Percentiles rank a stretch among this genome's conserved stretches.
Conservation (phyloP, 2,329 filamentous ascomycete genomes). For the Celoporthe dispersa region DNA sequence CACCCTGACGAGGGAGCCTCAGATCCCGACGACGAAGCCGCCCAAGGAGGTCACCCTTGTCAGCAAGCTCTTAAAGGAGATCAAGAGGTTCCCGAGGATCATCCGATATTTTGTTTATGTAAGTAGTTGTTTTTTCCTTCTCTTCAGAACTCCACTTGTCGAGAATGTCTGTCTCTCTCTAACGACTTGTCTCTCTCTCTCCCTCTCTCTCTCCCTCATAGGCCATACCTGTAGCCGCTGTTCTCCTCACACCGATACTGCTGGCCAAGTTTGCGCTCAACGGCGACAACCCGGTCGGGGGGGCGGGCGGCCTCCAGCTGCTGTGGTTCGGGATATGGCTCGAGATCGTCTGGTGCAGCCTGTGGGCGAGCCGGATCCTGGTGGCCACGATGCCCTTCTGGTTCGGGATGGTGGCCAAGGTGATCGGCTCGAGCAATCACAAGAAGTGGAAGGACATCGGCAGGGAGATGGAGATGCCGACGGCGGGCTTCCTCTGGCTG, state of each 20-base stretch:
- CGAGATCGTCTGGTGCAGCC: constrained; percentile 87
- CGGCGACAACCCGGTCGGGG: constrained; percentile 54
- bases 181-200: not conserved
- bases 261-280: constrained; percentile 40
- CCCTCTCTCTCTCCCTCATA: not conserved
- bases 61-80: constrained; percentile 45
- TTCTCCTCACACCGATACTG: constrained; percentile 53
- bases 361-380: constrained; percentile 74
- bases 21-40: constrained; percentile 25
- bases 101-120: constrained; percentile 55
- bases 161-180: not conserved
- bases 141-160: no score
- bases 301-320: constrained; percentile 74
- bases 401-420: constrained; percentile 62
- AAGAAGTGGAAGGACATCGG: constrained; percentile 96
- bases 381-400: constrained; percentile 54
- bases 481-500: constrained; percentile 90
- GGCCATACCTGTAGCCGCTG: constrained; percentile 46
- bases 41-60: constrained; percentile 36
- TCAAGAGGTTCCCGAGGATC: constrained; percentile 55
- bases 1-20: constrained; percentile 35
- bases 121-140: constrained; percentile 2
- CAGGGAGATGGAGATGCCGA: constrained; percentile 80
- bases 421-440: constrained; percentile 79
- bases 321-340: constrained; percentile 97